Conservation (phyloP, 495 filamentous ascomycete species). For the Penicillium odoratum region DNA sequence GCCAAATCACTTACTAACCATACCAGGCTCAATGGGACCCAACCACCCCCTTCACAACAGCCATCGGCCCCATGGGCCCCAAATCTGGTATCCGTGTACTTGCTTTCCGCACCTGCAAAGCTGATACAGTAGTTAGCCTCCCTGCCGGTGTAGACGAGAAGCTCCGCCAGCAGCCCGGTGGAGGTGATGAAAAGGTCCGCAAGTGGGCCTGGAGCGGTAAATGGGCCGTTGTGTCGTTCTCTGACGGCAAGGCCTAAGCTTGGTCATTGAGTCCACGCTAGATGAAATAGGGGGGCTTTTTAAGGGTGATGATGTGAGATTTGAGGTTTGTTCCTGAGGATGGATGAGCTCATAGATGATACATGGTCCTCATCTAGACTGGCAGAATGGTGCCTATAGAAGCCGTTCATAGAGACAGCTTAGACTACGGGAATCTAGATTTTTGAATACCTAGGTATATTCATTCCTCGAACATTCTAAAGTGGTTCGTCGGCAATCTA, state of each 20-base stretch:
- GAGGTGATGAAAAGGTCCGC: conserved; percentile 66
- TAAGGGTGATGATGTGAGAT: neutral
- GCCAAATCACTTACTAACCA: conserved; percentile 9
- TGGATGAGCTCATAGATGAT: neutral
- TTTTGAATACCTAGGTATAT: too few species aligned
- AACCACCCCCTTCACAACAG: conserved; percentile 79
- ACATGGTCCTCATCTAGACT: neutral
- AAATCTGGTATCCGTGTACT: conserved; percentile 78
- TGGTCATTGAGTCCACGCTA: neutral
- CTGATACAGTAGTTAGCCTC: conserved; percentile 92
- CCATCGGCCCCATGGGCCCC: conserved; percentile 83
- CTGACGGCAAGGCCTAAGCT: conserved; percentile 59
- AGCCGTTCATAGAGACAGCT: neutral
- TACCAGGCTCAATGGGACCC: conserved; percentile 74
- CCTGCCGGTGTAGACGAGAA: conserved; percentile 76
- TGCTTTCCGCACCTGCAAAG: conserved; percentile 91
- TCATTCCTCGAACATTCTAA: neutral
- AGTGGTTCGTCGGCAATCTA: too few species aligned
- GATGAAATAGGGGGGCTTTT: neutral
- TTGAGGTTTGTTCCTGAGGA: neutral
- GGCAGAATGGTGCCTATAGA: neutral
- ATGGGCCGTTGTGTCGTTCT: conserved; percentile 94
- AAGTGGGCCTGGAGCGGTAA: conserved; percentile 99
- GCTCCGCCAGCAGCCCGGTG: conserved; percentile 64
- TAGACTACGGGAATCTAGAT: neutral